Base-by-base conservation (phyloP, 169 alveolate species). In the Plasmodium gaboni region DNA sequence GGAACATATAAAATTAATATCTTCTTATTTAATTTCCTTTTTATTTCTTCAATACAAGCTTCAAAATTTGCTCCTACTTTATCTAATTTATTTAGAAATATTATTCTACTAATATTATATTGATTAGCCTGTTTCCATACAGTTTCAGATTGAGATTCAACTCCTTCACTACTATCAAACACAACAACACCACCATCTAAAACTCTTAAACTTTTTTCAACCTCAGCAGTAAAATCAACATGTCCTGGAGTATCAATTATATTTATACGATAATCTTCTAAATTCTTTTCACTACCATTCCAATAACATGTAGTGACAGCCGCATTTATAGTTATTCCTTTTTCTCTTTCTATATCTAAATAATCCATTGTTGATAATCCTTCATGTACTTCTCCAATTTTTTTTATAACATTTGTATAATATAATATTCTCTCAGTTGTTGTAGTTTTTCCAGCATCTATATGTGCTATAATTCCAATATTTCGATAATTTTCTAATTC, bases 231-330 rank as follows among this genome's bases (percentile, higher is more conserved):
- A 92, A 97, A 97, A 90, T 98, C 99, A 19, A 97, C 98, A 89
- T 97, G 99, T 0, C 99, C 99, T 17, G 99, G 99, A 1, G 99
- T 98, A 87, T 98, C 99, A n/a, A 98, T 97, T 13, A 98, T 92
- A 93, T 98, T 98, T 87, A 98, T 93, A 73, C 98, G 93, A 85
- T 94, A 96, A 32, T 91, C 88, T 63, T 90, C 93, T 67, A 94
- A 57, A 78, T 94, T 92, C 48, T 94, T 90, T 64, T 92, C 93
- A 63, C 96, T 94, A 2, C 95, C 96, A 24, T 92, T 88, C 99
- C 99, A 98, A 68, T 93, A 96, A 85, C 98, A 97, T 7, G 99
- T 96, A 19, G 98, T 98, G 13, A 99, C 99, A 0, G 99, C 99
- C 12, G 99, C 97, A 46, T 98, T 95, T 68, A 98, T 98, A 19